Conservation (phyloP, 208 protist species). For the Crithidia sp. region DNA sequence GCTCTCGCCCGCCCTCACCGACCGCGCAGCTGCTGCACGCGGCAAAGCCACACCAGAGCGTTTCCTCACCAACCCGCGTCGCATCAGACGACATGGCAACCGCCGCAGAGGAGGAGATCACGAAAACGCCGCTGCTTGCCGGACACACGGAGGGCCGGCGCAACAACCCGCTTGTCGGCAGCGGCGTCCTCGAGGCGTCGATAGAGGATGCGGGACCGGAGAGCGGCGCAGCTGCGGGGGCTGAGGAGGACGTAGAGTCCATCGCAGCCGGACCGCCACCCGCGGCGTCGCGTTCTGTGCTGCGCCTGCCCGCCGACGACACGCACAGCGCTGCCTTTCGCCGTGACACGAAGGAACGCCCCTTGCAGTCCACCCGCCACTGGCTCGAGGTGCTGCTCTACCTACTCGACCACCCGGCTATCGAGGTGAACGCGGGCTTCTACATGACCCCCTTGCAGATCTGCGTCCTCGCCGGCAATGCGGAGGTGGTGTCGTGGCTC, state of each 20-base stretch:
- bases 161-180: not conserved
- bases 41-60: not conserved
- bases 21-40: constrained; percentile 3
- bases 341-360: constrained; percentile 5
- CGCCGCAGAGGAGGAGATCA: not conserved
- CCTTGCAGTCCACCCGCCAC: constrained; percentile 2
- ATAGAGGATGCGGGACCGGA: not conserved
- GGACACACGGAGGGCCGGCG: not conserved
- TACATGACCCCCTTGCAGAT: constrained; percentile 46
- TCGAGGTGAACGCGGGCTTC: constrained; percentile 55
- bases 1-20: not conserved
- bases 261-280: not conserved
- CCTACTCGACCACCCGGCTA: constrained; percentile 39
- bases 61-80: constrained; percentile 2
- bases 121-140: constrained; percentile 5
- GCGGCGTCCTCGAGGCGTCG: not conserved
- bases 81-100: not conserved
- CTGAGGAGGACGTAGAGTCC: not conserved
- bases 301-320: not conserved
- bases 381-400: constrained; percentile 36
- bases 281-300: not conserved
- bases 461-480: constrained; percentile 27
- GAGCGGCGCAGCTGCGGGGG: not conserved
- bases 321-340: constrained; percentile 3
- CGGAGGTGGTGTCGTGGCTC: constrained; percentile 32